These are phyloP conservation scores for Cerrena zonata DNA, from an alignment of 1,284 basidiomycete genomes.

Conservation along the genomic window DNA sequence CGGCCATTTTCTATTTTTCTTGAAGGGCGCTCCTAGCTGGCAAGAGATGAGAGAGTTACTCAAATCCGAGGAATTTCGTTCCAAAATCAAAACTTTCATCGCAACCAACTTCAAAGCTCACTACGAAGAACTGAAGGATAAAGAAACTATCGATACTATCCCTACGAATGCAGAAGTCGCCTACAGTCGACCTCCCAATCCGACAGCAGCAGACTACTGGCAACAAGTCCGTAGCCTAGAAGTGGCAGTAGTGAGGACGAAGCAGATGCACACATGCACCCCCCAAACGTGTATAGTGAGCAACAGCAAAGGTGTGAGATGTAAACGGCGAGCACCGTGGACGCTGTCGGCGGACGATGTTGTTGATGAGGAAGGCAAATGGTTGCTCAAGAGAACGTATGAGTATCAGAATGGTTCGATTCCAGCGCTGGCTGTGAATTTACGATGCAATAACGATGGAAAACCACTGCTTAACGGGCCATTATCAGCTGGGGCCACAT, in stretches of 20 bases:
- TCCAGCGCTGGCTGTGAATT: conserved; percentile 19
- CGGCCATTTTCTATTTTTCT: conserved; percentile 27
- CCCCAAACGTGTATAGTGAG: conserved; percentile 18
- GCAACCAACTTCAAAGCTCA: conserved; percentile 25
- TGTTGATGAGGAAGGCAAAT: conserved; percentile 19
- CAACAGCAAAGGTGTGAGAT: conserved; percentile 19
- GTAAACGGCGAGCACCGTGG: conserved; percentile 35
- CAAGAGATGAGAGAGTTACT: conserved; percentile 24
- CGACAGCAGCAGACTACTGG: conserved; percentile 8
- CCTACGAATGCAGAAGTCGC: conserved; percentile 19
- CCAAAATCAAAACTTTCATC: conserved; percentile 23
- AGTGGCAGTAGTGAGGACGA: conserved; percentile 15
- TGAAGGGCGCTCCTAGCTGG: conserved; percentile 22
- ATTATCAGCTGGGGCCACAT: conserved; percentile 23
- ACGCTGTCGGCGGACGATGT: conserved; percentile 13
- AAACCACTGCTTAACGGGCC: conserved; percentile 30
- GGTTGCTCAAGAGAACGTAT: conserved; percentile 19
- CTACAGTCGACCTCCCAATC: conserved; percentile 18
- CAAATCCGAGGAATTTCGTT: conserved; percentile 20
- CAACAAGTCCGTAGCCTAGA: conserved; percentile 9
- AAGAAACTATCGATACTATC: conserved; percentile 10
- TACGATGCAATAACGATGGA: conserved; percentile 30
- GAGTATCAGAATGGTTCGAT: conserved; percentile 27
- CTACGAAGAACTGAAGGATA: conserved; percentile 15
- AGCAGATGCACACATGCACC: conserved; percentile 30